Evolutionary conservation across 768 basidiomycete species (phyloP).

Genomic region (Russula earlei): DNA sequence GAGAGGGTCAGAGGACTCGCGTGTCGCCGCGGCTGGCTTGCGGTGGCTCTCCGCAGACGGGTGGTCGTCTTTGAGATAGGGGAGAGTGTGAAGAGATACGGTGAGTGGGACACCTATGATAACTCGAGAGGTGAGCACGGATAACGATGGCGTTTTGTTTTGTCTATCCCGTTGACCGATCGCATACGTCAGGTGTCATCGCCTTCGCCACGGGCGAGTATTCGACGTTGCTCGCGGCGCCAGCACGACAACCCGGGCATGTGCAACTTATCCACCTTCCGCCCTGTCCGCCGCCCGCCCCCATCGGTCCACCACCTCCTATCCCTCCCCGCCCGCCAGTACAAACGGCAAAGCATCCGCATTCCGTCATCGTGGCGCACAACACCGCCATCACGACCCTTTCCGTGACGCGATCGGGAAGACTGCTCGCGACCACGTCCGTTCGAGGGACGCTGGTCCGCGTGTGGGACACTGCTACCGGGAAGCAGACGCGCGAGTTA

Average conservation of each 20-base stretch:
- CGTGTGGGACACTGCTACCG: constrained; percentile 71
- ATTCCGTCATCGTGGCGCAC: constrained; percentile 80
- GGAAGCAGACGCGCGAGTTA: constrained; percentile 69
- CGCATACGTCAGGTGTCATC: constrained; percentile 49
- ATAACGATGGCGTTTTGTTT: not conserved
- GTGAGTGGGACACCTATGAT: constrained; percentile 82
- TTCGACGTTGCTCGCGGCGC: constrained; percentile 76
- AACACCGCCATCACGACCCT: constrained; percentile 70
- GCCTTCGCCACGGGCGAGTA: constrained; percentile 70
- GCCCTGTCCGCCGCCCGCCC: constrained; percentile 56
- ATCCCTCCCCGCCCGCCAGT: constrained; percentile 45
- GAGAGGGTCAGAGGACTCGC: constrained; percentile 74
- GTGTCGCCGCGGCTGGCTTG: constrained; percentile 77
- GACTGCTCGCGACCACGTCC: constrained; percentile 77
- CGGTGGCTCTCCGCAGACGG: constrained; percentile 67
- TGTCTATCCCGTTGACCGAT: not conserved
- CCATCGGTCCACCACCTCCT: constrained; percentile 47
- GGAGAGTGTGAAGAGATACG: constrained; percentile 49
- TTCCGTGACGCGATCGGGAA: constrained; percentile 67
- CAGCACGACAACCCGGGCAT: constrained; percentile 80
- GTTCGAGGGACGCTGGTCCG: constrained; percentile 76
- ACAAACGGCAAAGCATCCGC: constrained; percentile 50
- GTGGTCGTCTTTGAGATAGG: constrained; percentile 72
- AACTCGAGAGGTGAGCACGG: constrained; percentile 61
- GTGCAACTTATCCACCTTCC: constrained; percentile 82